phyloP scores from a whole-genome alignment of 2,329 filamentous ascomycete genomes.

The Davidsoniella eucalypti region DNA sequence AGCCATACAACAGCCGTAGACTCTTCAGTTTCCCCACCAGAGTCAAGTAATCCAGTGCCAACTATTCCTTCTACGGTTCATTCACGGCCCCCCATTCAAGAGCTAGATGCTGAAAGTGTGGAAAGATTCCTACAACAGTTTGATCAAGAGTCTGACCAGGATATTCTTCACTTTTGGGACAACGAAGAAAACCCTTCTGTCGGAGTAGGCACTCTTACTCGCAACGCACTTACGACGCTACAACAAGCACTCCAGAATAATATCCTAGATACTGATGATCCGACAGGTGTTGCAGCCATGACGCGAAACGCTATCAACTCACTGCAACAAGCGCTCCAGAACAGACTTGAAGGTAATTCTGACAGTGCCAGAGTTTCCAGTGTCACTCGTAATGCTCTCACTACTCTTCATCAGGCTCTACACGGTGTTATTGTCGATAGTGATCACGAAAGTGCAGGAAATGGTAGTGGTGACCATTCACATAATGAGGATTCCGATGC shows the following conservation, averaged over 20 bases:
- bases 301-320: constrained; percentile 9
- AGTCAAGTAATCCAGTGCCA: neutral
- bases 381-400: constrained; percentile 5
- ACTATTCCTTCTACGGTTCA: neutral
- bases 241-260: constrained; percentile 11
- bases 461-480: neutral
- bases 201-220: constrained; percentile 6
- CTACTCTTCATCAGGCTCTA: constrained; percentile 10
- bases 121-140: constrained; percentile 13
- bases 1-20: neutral
- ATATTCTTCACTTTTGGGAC: constrained; percentile 43
- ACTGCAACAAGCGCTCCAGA: constrained; percentile 10
- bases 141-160: constrained; percentile 34
- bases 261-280: constrained; percentile 9
- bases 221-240: constrained; percentile 7
- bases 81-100: constrained; percentile 7
- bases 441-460: constrained; percentile 20
- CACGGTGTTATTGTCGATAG: constrained; percentile 19
- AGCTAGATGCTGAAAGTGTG: constrained; percentile 11
- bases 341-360: constrained; percentile 26
- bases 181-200: constrained; percentile 28
- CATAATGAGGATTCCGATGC: constrained; percentile 11
- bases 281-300: constrained; percentile 8
- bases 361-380: constrained; percentile 26
- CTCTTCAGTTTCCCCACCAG: neutral